Base-by-base conservation (phyloP, 352 stramenopile genomes). In the Vaucheria bursata region DNA sequence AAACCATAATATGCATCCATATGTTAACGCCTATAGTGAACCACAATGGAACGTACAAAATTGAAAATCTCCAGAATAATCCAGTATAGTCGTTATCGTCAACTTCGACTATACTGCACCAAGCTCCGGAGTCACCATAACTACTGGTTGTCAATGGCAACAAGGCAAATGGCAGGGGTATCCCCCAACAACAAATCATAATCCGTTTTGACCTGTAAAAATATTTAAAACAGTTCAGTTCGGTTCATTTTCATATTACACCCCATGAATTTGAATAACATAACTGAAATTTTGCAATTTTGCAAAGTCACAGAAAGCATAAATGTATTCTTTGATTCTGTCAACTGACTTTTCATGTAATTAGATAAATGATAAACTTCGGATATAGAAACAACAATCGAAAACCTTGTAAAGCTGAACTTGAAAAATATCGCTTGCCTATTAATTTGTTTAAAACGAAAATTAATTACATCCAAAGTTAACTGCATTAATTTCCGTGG, bases 31-130 rank as follows among this genome's bases (percentile, higher is more conserved):
- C 45, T 0, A 81, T 38, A 35, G 52, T 73, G n/a, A 75, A 35
- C 75, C 75, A 81, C 1, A 81, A 59, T 29, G 75, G 75, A 29
- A 68, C 67, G 49, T 81, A 81, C 29, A 81, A 73, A 1, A 75
- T 35, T 4, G 69, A 37, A 74, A 81, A 81, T n/a, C 75, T 49
- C 75, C 75, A 81, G 25, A 81, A 66, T 2, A 70, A 73, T 34
- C 75, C 75, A 0, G 65, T 36, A 1, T 69, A 78, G 45, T 59
- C 45, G 45, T 25, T 25, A 12, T 12, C 45, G 45, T 25, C 45
- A 25, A 18, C 25, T 59, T 12, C 45, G 45, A 59, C 45, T 50
- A 81, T 75, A 71, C 66, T 76, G 68, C 75, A 81, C 75, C 75
- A 81, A 1, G 75, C 70, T 4, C 75, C 75, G 35, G 68, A 69